Evolutionary conservation across 1,139 yeast species (phyloP), one percentile per base, ranked within the genome.

Genomic region (Blastobotrys persicus): DNA sequence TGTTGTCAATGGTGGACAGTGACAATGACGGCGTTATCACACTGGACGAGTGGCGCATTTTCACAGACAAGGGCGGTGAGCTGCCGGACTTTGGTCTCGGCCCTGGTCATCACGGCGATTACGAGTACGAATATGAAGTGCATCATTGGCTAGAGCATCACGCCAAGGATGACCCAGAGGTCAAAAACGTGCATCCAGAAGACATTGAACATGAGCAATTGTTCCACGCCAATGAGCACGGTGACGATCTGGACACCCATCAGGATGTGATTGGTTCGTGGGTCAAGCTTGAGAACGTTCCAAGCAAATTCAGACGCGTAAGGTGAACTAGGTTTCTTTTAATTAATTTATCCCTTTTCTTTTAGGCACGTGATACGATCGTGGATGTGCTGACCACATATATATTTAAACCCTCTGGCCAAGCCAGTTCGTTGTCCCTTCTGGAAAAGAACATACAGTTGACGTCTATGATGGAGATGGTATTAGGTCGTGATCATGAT

Each of bases 51-150:
- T 92, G 91, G 84, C 62, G 80, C 44, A 68, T 70, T n/a, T 91
- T 79, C 68, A 75, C 78, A 6, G 67, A 67, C 2, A 68, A 67
- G 6, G 95, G 95, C 4, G 85, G 86, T 1, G 79, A 79, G 55
- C 77, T 92, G 62, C 98, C 98, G 1, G 98, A 92, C 66, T 81
- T 89, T 65, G 96, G 96, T 6, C 83, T 84, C 55, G 98, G 97
- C 17, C 92, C 88, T n/a, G 98, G 98, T 14, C 98, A 91, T 64
- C 98, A 91, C 69, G 85, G 91, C 45, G 96, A 88, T 69, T 92
- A 89, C 62, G 98, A 92, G 67, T 78, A 80, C 57, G 98, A 91
- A 64, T 91, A 89, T 63, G 97, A 91, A 54, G 83, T 87, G 54
- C 98, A 92, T 66, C 98, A 92, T 67, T 92, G 98, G 97, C 80